Conservation (phyloP, 306 rosid species). For the Fagus crenata region DNA sequence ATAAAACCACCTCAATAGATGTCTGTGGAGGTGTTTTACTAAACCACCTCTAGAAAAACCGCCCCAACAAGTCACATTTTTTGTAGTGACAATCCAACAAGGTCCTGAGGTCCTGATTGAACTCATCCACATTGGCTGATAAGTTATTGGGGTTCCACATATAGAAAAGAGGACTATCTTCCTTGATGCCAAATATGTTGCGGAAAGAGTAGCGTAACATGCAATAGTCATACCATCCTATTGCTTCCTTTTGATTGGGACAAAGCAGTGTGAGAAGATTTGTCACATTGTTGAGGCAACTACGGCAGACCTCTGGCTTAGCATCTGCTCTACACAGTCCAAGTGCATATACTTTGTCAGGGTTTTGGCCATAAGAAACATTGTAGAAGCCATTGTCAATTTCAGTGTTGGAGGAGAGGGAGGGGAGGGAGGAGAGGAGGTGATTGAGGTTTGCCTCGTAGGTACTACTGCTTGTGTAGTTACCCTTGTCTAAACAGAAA, state of each 20-base stretch:
- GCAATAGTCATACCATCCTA: slow-evolving; percentile 12
- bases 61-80: too few species aligned
- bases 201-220: slow-evolving; percentile 16
- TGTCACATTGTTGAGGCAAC: not conserved
- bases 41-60: too few species aligned
- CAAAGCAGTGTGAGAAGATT: not conserved
- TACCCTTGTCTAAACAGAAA: not conserved
- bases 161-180: not conserved
- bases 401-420: not conserved
- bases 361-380: not conserved
- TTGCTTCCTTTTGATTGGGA: slow-evolving; percentile 7
- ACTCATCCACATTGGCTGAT: not conserved
- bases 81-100: not conserved
- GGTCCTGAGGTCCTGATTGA: not conserved
- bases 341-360: not conserved
- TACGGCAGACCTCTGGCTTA: not conserved
- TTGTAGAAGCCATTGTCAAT: not conserved
- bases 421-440: too few species aligned
- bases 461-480: not conserved
- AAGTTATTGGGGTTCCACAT: not conserved
- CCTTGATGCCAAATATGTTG: not conserved
- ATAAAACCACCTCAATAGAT: too few species aligned
- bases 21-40: too few species aligned
- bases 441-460: not conserved
- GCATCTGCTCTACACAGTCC: slow-evolving; percentile 18